Conservation (phyloP, 2,329 filamentous ascomycete genomes). For the Bipolaris victoriae region DNA sequence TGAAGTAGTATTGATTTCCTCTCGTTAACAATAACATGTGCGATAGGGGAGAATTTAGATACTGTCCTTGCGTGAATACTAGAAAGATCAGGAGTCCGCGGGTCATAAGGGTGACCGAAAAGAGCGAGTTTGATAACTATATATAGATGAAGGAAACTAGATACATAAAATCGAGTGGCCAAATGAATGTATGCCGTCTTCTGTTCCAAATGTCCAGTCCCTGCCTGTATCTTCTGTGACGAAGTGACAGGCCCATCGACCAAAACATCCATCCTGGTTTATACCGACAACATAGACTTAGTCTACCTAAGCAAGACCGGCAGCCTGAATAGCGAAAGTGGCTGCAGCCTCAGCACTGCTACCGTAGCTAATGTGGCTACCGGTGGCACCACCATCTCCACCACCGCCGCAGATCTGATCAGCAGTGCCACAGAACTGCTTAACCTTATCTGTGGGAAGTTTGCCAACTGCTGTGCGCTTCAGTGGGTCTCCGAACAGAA, state of each 20-base stretch:
- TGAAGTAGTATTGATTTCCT: too few relatives aligned
- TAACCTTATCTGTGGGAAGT: conserved; percentile 27
- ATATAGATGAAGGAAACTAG: neutral
- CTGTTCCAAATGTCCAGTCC: neutral
- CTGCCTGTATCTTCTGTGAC: neutral
- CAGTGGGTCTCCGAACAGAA: conserved; percentile 42
- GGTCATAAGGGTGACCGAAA: too few relatives aligned
- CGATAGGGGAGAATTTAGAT: too few relatives aligned
- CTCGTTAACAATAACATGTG: too few relatives aligned
- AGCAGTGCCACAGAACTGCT: conserved; percentile 38
- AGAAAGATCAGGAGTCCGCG: too few relatives aligned
- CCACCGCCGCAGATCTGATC: conserved; percentile 36
- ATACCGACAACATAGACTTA: neutral
- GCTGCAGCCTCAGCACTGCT: conserved; percentile 35
- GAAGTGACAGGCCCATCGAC: neutral
- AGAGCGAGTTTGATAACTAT: conserved; percentile 64
- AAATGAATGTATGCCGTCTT: neutral
- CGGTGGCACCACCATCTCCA: conserved; percentile 32
- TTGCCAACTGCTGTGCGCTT: conserved; percentile 33
- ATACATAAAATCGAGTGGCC: conserved; percentile 5
- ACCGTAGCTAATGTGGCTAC: conserved; percentile 41
- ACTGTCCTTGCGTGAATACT: neutral
- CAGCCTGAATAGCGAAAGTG: conserved; percentile 33
- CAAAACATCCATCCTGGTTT: neutral
- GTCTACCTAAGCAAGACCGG: conserved; percentile 25